Base-by-base conservation (phyloP, 73 alveolate genomes). In the Tetrahymena thermophila region DNA sequence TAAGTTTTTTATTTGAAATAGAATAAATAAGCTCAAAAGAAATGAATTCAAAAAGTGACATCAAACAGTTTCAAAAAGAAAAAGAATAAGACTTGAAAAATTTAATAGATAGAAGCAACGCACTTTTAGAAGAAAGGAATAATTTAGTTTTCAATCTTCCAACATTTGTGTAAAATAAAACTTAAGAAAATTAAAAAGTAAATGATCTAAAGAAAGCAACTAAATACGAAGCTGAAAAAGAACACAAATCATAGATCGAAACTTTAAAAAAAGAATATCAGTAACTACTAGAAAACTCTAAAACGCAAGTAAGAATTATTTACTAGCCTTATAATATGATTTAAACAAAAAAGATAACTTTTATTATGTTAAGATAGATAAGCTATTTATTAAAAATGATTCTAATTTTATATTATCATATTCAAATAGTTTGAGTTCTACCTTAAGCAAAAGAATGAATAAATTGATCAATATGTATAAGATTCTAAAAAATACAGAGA, bases 221-320 rank as follows among this genome's bases (percentile, higher is more conserved):
- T 34, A 95, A 95, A 56, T 58, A 55, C 17, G 97, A 95, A 89
- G 93, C 94, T 43, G 97, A 95, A 50, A 95, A 95, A 34, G 97
- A 95, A 16, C 94, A 95, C 56, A 95, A 95, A 56, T n/a, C 71
- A 85, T n/a, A 95, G 35, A 93, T 95, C 43, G 97, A 95, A 35
- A 85, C 57, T 50, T 85, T 95, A 31, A 95, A 95, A 56, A 85
- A 89, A 21, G 97, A 95, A 21, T 89, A 95, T 35, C 34, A 83
- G 4, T 28, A 95, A 35, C 31, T 95, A 6, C 85, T 95, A 6
- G 56, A 43, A 21, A 85, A 50, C n/a, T 43, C 94, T 23, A 43
- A 93, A 50, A 71, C 89, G 11, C 37, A 71, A 71, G 89, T 71
- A 71, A 71, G 28, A 14, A n/a, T n/a, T n/a, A n/a, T n/a, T n/a